Base-by-base conservation (phyloP, 2,329 filamentous ascomycete species). In the Nigrospora sphaerica region DNA sequence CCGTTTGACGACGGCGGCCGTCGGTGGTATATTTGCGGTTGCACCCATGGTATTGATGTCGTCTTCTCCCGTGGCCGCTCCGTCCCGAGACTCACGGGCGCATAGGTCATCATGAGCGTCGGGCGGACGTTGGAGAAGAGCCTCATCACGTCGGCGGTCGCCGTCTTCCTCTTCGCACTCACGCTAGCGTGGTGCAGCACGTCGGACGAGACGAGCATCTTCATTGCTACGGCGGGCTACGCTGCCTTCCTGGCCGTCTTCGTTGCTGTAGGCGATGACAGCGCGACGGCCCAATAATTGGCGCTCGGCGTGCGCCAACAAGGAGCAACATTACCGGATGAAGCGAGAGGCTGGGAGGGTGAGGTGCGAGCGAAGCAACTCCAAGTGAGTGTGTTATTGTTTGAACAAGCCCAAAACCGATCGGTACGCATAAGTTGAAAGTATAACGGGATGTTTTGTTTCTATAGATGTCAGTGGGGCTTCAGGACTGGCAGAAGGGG, bases 221-320 rank as follows among this genome's bases (percentile, higher is more conserved):
- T 48, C 36, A 32, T 48, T 18, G 47, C 44, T 37, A 49, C 37
- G 12, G 28, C 44, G 12, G 41, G 40, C 16, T 51, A 51, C 40
- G 44, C 40, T 37, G 44, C 44, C 13, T 51, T 49, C 19, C 33
- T 46, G 4, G 46, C 36, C 7, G 46, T 50, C 9, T 48, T 48
- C 32, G 32, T 50, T 12, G 42, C 42, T 23, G 46, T 45, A 28
- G 10, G 23, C 23, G 23, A 10, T 28, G 23, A 28, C 23, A 28
- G 23, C 23, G 23, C 23, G 7, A 28, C 6, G 6, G 23, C 23
- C 6, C 6, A 28, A 2, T 28, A 28, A 28, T 28, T 28, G 7
- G 23, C 23, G 2, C 23, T 28, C 23, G 23, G 7, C 23, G 2
- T 28, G 23, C 23, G 6, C 23, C 5, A 28, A 28, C 4, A 28